Evolutionary conservation across 176 grass and related monocot species (phyloP), one percentile per base, ranked within the genome.

Genomic region (Aegilops tauschii): DNA sequence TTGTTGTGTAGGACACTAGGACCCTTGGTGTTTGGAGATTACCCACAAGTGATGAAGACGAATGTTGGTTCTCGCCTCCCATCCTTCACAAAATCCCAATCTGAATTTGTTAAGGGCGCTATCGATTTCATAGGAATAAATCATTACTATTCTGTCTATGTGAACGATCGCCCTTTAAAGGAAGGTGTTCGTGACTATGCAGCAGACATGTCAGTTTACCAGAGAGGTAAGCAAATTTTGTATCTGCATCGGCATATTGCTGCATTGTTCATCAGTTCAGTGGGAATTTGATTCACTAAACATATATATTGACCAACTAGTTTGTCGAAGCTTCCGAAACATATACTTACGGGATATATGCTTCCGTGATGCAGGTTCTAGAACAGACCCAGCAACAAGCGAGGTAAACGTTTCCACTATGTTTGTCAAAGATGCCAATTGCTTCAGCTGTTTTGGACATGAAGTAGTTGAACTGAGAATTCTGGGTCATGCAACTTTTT

Each of bases 41-140:
- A 95, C 35, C 84, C 90, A 14, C 34, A 71, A 5, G 59, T 73
- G 16, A 95, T 95, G 93, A 92, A 80, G 78, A 83, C 71, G 47
- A 88, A 65, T 70, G 87, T 82, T 13, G 87, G 93, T 35, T 80
- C 82, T 27, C 79, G 86, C 59, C 66, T 92, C 16, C 89, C 89
- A 59, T 82, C 83, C 31, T 91, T 94, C 45, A 89, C 79, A 9
- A 47, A 71, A 76, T 6, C 11, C 12, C 65, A 94, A 64, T 77
- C 75, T 35, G 34, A 87, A 86, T 23, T 61, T 39, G 13, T 91
- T 47, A 85, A 80, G 68, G 83, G 80, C 40, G 75, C 86, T 23
- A 58, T 87, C 35, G 92, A 94, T 88, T 94, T 89, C 73, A 89
- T 94, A 44, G 86, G 89, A 4, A 44, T 94, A 54, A 94, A 94